These are phyloP conservation scores for Zizania latifolia DNA, from an alignment of 176 grass and related monocot species.

Conservation along the genomic window DNA sequence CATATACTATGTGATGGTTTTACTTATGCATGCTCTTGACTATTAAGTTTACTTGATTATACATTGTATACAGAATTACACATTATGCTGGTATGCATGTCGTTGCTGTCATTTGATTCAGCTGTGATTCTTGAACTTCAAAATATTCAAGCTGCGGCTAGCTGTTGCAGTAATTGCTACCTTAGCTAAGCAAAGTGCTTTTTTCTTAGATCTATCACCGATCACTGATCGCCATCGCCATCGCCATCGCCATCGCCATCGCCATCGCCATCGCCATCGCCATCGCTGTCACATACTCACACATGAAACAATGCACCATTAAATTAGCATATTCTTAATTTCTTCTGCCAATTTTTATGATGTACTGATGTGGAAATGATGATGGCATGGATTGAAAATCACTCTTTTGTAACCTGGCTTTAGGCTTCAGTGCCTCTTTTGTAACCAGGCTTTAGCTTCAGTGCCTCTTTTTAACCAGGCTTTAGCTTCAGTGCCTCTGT, in stretches of 20 bases:
- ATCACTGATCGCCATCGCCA: too few species aligned
- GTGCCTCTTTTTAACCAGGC: too few species aligned
- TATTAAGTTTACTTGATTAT: not conserved
- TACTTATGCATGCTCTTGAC: not conserved
- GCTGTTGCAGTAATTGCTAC: conserved; percentile 8
- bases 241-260: too few species aligned
- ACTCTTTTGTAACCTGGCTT: not conserved
- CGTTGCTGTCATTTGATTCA: too few species aligned
- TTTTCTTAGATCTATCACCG: not conserved
- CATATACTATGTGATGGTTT: not conserved
- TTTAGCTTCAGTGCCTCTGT: not conserved
- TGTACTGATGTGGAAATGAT: not conserved
- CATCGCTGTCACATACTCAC: not conserved
- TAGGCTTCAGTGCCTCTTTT: too few species aligned
- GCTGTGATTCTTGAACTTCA: conserved; percentile 8
- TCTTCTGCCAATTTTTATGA: not conserved
- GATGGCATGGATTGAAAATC: not conserved
- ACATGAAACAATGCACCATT: not conserved
- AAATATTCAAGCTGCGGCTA: not conserved
- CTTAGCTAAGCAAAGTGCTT: not conserved
- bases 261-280: too few species aligned
- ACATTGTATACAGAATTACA: not conserved
- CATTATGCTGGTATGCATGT: not conserved
- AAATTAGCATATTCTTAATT: not conserved
- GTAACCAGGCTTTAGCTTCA: too few species aligned